Conservation (phyloP, 208 protist species). For the Trypanosoma lewisi region DNA sequence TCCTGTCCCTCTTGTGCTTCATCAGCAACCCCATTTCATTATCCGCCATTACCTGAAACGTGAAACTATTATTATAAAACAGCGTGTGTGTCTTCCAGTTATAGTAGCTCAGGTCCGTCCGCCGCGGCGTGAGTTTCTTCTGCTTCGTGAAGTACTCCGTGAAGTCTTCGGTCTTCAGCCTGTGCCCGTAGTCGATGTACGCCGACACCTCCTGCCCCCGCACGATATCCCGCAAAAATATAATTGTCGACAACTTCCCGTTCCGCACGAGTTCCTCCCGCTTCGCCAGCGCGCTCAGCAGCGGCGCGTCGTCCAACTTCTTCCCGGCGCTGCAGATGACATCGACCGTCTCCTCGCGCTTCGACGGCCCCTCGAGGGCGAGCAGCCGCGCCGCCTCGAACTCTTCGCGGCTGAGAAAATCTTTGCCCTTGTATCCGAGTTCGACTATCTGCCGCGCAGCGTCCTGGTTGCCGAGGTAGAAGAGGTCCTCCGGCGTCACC, state of each 20-base stretch:
- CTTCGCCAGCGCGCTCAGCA: conserved; percentile 93
- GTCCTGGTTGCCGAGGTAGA: conserved; percentile 92
- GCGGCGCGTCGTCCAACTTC: conserved; percentile 83
- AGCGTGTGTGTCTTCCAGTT: conserved; percentile 98
- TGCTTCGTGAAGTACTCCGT: conserved; percentile 89
- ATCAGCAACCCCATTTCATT: conserved; percentile 95
- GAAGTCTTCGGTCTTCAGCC: conserved; percentile 94
- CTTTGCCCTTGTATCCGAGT: conserved; percentile 95
- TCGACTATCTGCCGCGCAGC: conserved; percentile 95
- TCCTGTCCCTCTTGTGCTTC: conserved; percentile 98
- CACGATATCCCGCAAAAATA: conserved; percentile 97
- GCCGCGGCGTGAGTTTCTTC: conserved; percentile 92
- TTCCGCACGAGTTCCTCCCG: conserved; percentile 96
- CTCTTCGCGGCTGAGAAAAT: conserved; percentile 87
- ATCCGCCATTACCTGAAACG: conserved; percentile 97
- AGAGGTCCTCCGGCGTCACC: conserved; percentile 85
- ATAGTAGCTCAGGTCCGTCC: conserved; percentile 97
- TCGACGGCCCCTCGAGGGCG: conserved; percentile 70
- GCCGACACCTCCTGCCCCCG: conserved; percentile 97
- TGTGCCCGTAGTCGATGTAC: conserved; percentile 98
- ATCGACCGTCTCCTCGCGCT: conserved; percentile 83
- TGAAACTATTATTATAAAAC: conserved; percentile 92
- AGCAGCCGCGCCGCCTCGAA: conserved; percentile 84
- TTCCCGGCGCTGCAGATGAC: conserved; percentile 84
- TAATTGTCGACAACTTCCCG: conserved; percentile 94